These are phyloP conservation scores for Conoideocrella luteorostrata DNA, from an alignment of 2,329 filamentous ascomycete species.

Conservation along the genomic window DNA sequence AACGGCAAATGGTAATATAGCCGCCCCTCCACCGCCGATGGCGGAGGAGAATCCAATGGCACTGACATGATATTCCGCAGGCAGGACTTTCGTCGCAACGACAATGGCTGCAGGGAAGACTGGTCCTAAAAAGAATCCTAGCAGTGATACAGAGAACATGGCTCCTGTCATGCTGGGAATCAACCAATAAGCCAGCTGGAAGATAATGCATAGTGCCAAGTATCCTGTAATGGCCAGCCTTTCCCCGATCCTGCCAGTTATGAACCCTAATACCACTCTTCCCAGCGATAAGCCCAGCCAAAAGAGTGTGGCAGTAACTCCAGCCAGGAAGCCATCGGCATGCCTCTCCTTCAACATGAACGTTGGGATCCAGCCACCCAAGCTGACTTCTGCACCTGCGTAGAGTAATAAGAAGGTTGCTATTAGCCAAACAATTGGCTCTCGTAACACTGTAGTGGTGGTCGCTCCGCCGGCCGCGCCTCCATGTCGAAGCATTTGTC, in stretches of 20 bases:
- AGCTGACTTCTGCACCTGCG: slow-evolving; percentile 68
- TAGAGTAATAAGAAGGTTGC: slow-evolving; percentile 72
- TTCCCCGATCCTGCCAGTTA: slow-evolving; percentile 69
- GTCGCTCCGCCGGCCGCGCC: neutral
- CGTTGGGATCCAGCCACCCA: slow-evolving; percentile 73
- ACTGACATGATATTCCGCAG: slow-evolving; percentile 67
- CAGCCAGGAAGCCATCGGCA: slow-evolving; percentile 63
- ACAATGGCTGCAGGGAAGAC: slow-evolving; percentile 72
- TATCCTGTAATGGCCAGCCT: slow-evolving; percentile 59
- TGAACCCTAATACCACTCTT: slow-evolving; percentile 65
- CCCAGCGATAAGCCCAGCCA: slow-evolving; percentile 79
- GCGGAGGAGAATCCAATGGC: slow-evolving; percentile 76
- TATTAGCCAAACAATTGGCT: slow-evolving; percentile 63
- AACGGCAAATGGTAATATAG: slow-evolving; percentile 58
- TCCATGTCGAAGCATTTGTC: slow-evolving; percentile 19
- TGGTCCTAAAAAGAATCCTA: slow-evolving; percentile 76
- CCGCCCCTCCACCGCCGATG: slow-evolving; percentile 67
- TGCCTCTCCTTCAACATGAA: slow-evolving; percentile 79
- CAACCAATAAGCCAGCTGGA: slow-evolving; percentile 75
- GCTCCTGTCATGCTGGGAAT: slow-evolving; percentile 71
- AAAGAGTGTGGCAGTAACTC: slow-evolving; percentile 72
- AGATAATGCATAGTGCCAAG: slow-evolving; percentile 52
- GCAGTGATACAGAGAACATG: slow-evolving; percentile 61
- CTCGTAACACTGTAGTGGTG: slow-evolving; percentile 33
- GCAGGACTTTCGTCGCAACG: slow-evolving; percentile 66